Base-by-base conservation (phyloP, 495 filamentous ascomycete genomes). In the Penicillium pulvis region DNA sequence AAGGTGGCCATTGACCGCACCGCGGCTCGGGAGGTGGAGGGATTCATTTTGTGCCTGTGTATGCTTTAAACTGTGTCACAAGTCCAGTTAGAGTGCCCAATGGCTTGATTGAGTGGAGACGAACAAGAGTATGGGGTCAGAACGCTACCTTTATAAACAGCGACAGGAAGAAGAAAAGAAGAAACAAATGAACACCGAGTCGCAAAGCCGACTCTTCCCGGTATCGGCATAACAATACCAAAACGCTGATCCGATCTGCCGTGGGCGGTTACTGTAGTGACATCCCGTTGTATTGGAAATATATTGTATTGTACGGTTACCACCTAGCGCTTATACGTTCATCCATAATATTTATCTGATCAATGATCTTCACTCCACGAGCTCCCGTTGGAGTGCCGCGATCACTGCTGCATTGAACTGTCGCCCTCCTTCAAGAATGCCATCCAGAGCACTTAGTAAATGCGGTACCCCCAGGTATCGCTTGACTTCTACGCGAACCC, bases 1-100 rank as follows among this genome's bases (percentile, higher is more conserved):
- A 77, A 42, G 51, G 67, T 68, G 61, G 70, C 71, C 72, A 75
- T 71, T n/a, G 74, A 75, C 71, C 72, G 75, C 73, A 75, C 74
- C 70, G 74, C 73, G 73, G 72, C 71, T 68, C 75, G 74, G 67
- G 73, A 74, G 51, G 69, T 61, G 44, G 66, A 41, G 35, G 71
- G 46, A 44, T 68, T 68, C 67, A 70, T 70, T 43, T 19, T 64
- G 60, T 55, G 44, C 23, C 33, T 26, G 36, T 17, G 11, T 20
- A 43, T 43, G 24, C 12, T 36, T 56, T 43, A 30, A 55, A 43
- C 17, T 49, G 39, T 50, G 41, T 20, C 42, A 54, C n/a, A 62
- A 28, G 66, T 36, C 41, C 57, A 57, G 58, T 51, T 59, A 59
- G 55, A 54, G 47, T 26, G 50, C 44, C 56, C 30, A 48, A 63